Percentiles rank a stretch among this genome's conserved stretches.
Evolutionary conservation across 2,329 filamentous ascomycete genomes (phyloP).

Genomic region (Aspergillus tamarii): DNA sequence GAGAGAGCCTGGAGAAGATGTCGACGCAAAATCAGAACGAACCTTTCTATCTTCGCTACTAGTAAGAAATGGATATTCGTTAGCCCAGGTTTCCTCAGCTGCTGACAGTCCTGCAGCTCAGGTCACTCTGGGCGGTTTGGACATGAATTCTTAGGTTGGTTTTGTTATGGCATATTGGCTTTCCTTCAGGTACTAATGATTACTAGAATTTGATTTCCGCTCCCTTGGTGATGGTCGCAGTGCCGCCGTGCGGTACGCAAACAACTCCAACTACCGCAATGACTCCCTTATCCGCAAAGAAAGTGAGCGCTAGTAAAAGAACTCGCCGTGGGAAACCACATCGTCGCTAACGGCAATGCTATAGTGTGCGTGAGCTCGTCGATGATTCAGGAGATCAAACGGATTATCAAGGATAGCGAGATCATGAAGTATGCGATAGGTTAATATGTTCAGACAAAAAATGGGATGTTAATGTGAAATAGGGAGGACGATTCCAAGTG

Average conservation of each 20-base stretch:
- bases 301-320: slow-evolving; percentile 64
- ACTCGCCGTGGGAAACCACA: slow-evolving; percentile 7
- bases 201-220: slow-evolving; percentile 89
- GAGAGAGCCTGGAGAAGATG: slow-evolving; percentile 52
- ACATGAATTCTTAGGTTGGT: slow-evolving; percentile 91
- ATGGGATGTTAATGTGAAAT: slow-evolving; percentile 24
- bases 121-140: slow-evolving; percentile 97
- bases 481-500: slow-evolving; percentile 98
- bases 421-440: slow-evolving; percentile 77
- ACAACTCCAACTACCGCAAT: slow-evolving; percentile 99
- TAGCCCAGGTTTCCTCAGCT: slow-evolving; percentile 43
- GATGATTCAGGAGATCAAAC: slow-evolving; percentile 91
- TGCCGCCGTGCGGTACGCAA: slow-evolving; percentile 93
- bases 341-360: slow-evolving; percentile 22
- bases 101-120: slow-evolving; percentile 66
- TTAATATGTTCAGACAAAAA: background rate
- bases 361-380: slow-evolving; percentile 93
- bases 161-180: slow-evolving; percentile 15
- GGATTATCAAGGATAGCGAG: slow-evolving; percentile 95
- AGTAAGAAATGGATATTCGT: slow-evolving; percentile 63
- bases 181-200: slow-evolving; percentile 29
- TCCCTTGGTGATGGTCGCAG: slow-evolving; percentile 90
- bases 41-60: slow-evolving; percentile 95
- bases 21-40: slow-evolving; percentile 70
- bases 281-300: slow-evolving; percentile 99